Conservation (phyloP, 352 stramenopile genomes). For the Phytophthora syringae region DNA sequence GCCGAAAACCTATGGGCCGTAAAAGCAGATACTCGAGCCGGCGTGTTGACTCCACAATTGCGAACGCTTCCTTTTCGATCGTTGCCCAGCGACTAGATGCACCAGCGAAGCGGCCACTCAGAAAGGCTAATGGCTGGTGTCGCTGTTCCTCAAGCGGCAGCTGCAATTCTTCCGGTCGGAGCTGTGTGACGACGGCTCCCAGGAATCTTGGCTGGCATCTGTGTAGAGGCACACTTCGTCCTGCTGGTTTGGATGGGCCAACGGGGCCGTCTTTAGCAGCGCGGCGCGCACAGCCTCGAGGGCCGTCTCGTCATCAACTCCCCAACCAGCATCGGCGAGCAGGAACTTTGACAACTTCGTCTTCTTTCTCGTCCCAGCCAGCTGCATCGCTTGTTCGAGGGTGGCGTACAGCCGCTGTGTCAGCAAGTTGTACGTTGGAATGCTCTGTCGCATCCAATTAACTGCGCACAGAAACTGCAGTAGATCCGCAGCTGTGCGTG, state of each 20-base stretch:
- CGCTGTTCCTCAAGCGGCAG: conserved; percentile 5
- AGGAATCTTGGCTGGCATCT: conserved; percentile 2
- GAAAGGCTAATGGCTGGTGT: conserved; percentile 1
- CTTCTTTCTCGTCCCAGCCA: conserved; percentile 26
- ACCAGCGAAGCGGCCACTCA: conserved; percentile 9
- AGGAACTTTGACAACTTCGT: conserved; percentile 6
- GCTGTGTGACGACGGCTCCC: conserved; percentile 2
- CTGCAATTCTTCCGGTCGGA: background rate
- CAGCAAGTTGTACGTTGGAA: background rate
- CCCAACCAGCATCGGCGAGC: conserved; percentile 14
- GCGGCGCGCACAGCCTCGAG: background rate
- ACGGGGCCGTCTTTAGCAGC: conserved; percentile 21
- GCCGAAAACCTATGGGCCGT: conserved; percentile 7
- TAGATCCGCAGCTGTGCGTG: background rate
- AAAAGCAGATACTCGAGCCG: conserved; percentile 16
- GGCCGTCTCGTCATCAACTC: conserved; percentile 10
- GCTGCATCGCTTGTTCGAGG: conserved; percentile 13
- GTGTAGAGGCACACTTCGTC: conserved; percentile 9
- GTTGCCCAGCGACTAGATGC: conserved; percentile 7
- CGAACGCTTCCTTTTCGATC: conserved; percentile 20
- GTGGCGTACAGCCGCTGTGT: background rate
- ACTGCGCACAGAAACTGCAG: conserved; percentile 1
- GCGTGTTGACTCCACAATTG: background rate
- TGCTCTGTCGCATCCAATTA: conserved; percentile 9
- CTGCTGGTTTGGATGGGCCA: conserved; percentile 1